Evolutionary conservation across 768 basidiomycete species (phyloP), one percentile per base, ranked within the genome.

Genomic region (Suillus brevipes): DNA sequence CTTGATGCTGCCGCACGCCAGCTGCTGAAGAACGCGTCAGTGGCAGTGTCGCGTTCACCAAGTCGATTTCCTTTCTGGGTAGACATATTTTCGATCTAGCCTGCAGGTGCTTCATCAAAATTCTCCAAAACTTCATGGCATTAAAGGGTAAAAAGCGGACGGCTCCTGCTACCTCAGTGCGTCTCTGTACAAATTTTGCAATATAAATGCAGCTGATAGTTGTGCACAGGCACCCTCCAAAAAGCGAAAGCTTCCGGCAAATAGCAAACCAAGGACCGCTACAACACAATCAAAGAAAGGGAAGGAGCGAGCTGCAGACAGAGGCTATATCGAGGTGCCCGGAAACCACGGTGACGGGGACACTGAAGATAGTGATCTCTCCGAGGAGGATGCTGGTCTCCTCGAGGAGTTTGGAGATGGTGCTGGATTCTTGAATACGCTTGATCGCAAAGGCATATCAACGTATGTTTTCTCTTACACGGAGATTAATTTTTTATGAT

Each of bases 371-470:
- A 77, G 78, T 60, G 83, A 83, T 20, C 75, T 92, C 20, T 89
- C 87, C n/a, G 89, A 90, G 42, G 85, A 89, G 65, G 91, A 90
- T 66, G 77, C 88, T 40, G 85, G 84, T n/a, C 74, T 90, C 58
- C 75, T 94, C 31, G 79, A 85, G 62, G 85, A 88, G 69, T 91
- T 88, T 69, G 85, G 89, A 25, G 80, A 79, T 28, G 83, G 86
- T 3, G 82, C 83, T 40, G 79, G 82, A 38, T 98, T 98, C 77
- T 77, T 98, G 66, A 78, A 83, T 38, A 79, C 78, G 25, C 78
- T 97, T 62, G 94, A 98, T 75, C 82, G 84, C 66, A 87, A 86
- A 69, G 91, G 87, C n/a, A 91, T 98, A 64, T 82, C 91, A 66
- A 84, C 90, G 96, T 92, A 71, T 65, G 85, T 77, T 5, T 10